Percentiles rank a stretch among this genome's conserved stretches.
Evolutionary conservation across 2,329 filamentous ascomycete species (phyloP).

Genomic region (Ilyonectria destructans): DNA sequence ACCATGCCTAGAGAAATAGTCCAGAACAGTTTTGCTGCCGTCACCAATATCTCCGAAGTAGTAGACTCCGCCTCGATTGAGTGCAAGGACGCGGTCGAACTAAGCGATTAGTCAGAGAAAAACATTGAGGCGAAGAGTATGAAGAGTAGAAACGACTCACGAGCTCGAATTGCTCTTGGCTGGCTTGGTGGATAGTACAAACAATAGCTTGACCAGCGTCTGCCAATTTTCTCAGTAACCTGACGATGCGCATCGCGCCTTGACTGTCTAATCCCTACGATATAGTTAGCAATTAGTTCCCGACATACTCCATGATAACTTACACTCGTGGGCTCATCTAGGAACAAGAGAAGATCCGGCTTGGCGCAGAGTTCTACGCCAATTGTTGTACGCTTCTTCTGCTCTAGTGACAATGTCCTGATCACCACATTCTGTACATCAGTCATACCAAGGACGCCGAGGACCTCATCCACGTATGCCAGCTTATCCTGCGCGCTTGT

Average conservation of each 20-base stretch:
- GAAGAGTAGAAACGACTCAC: no score
- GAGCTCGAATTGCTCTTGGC: slow-evolving; percentile 65
- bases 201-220: slow-evolving; percentile 68
- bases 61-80: slow-evolving; percentile 66
- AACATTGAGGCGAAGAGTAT: no score
- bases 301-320: no score
- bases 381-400: slow-evolving; percentile 69
- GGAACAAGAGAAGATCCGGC: slow-evolving; percentile 72
- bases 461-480: slow-evolving; percentile 69
- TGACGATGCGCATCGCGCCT: slow-evolving; percentile 71
- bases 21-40: slow-evolving; percentile 61
- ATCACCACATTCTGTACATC: slow-evolving; percentile 75
- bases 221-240: slow-evolving; percentile 62
- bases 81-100: slow-evolving; percentile 69
- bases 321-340: slow-evolving; percentile 68
- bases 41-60: slow-evolving; percentile 69
- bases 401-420: slow-evolving; percentile 72
- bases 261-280: slow-evolving; percentile 69
- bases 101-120: slow-evolving; percentile 30
- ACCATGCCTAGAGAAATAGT: slow-evolving; percentile 73
- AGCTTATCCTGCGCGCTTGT: slow-evolving; percentile 66
- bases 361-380: slow-evolving; percentile 69
- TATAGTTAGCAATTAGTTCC: no score
- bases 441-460: slow-evolving; percentile 76
- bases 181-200: slow-evolving; percentile 73